Conservation (phyloP, 148 eudicot genomes). For the Limonium bicolor region DNA sequence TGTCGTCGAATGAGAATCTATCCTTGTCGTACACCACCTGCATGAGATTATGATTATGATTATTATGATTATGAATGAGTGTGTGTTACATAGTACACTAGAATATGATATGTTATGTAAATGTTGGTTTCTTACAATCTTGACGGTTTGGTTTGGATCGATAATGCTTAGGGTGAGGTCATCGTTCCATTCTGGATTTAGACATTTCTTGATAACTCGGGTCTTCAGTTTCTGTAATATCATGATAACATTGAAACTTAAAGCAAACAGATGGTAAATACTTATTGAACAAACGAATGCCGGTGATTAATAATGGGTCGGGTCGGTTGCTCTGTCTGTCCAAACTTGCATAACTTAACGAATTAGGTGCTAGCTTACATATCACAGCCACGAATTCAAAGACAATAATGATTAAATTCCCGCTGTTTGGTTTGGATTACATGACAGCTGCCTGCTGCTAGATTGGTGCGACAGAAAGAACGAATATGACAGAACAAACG, state of each 20-base stretch:
- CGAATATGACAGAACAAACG: no score
- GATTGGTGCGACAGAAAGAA: no score
- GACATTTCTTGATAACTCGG: conserved; percentile 15
- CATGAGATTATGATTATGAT: not conserved
- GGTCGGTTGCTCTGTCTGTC: no score
- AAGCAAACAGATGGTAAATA: not conserved
- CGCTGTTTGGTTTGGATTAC: no score
- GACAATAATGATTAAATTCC: no score
- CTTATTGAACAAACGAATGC: not conserved
- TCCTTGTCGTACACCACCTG: conserved; percentile 6
- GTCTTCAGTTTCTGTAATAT: conserved; percentile 27
- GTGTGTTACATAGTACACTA: no score
- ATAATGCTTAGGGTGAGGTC: conserved; percentile 23
- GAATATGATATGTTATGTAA: no score
- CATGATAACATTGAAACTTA: not conserved
- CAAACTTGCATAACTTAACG: no score
- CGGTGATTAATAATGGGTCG: not conserved
- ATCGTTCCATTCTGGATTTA: conserved; percentile 26
- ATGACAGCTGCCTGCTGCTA: no score
- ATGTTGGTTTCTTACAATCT: conserved; percentile 18
- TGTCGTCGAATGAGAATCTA: conserved; percentile 3
- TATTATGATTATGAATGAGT: no score
- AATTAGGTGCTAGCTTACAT: no score
- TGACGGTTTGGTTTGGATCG: conserved; percentile 14
- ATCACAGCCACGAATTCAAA: no score